Percentiles rank a stretch among this genome's conserved stretches.
Evolutionary conservation across 768 basidiomycete species (phyloP).

Genomic region (Erythrobasidium yunnanense): DNA sequence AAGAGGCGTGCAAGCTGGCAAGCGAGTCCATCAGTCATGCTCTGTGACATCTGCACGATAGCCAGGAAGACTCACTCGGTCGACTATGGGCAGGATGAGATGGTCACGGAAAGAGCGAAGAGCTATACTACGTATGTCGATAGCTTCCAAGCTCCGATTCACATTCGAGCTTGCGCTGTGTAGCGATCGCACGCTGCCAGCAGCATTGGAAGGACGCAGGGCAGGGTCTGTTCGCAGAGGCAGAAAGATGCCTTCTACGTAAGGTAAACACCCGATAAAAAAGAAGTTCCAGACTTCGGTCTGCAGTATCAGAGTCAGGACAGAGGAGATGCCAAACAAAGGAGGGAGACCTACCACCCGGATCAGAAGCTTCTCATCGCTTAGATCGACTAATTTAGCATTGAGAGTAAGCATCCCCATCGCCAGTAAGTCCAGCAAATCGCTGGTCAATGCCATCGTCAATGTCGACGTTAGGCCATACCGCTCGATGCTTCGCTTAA

Average conservation of each 20-base stretch:
- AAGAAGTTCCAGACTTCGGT: slow-evolving; percentile 40
- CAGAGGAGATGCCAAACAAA: neutral
- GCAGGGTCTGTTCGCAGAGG: slow-evolving; percentile 33
- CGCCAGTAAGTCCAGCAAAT: slow-evolving; percentile 32
- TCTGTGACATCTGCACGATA: neutral
- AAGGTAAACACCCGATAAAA: slow-evolving; percentile 38
- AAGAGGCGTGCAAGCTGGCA: slow-evolving; percentile 9
- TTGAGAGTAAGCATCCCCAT: slow-evolving; percentile 35
- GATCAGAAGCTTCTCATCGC: slow-evolving; percentile 31
- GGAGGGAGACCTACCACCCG: slow-evolving; percentile 12
- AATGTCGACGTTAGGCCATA: slow-evolving; percentile 23
- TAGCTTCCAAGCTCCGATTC: slow-evolving; percentile 16
- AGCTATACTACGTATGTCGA: slow-evolving; percentile 34
- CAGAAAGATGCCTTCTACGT: slow-evolving; percentile 39
- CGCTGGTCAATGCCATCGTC: slow-evolving; percentile 30
- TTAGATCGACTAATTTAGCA: slow-evolving; percentile 28
- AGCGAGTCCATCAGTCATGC: neutral
- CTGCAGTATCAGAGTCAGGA: neutral
- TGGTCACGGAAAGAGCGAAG: slow-evolving; percentile 37
- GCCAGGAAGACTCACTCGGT: neutral
- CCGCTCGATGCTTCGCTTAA: slow-evolving; percentile 31
- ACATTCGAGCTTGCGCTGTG: neutral
- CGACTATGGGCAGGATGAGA: slow-evolving; percentile 33
- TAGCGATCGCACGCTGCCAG: neutral
- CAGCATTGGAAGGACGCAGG: neutral